phyloP scores from a whole-genome alignment of 352 stramenopile species.

The Pythium pyrilobum region DNA sequence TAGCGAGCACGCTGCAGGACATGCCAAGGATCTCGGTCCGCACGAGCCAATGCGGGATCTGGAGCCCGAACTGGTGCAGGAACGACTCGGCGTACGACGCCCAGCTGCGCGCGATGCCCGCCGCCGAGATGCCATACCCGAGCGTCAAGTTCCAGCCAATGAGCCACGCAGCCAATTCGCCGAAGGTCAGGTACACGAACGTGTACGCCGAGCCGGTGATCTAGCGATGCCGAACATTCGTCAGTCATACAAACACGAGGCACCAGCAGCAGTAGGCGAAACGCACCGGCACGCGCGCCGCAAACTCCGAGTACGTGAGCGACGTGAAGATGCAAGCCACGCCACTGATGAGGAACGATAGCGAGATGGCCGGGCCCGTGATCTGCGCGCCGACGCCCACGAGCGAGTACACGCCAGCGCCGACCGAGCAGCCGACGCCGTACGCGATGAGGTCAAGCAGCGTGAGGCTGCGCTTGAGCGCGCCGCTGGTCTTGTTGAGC shows the following conservation, averaged over 20 bases:
- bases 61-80: constrained; percentile 61
- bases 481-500: constrained; percentile 18
- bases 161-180: constrained; percentile 85
- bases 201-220: constrained; percentile 88
- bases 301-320: constrained; percentile 90
- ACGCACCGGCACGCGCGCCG: constrained; percentile 73
- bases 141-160: constrained; percentile 92
- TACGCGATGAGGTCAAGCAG: constrained; percentile 82
- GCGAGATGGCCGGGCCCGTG: constrained; percentile 82
- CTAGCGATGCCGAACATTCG: constrained; percentile 20
- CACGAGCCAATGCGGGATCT: constrained; percentile 64
- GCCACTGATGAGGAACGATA: constrained; percentile 88
- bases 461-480: constrained; percentile 65
- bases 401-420: constrained; percentile 91
- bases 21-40: constrained; percentile 42
- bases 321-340: constrained; percentile 89
- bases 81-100: constrained; percentile 83
- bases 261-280: background rate
- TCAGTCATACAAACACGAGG: background rate
- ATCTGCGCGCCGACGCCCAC: constrained; percentile 82
- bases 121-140: constrained; percentile 89
- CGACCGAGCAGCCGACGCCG: constrained; percentile 88
- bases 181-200: constrained; percentile 87
- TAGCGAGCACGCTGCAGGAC: constrained; percentile 74
- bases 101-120: constrained; percentile 89